A percentile compares a stretch with the other conserved stretches of the same genome.
phyloP scores from a whole-genome alignment of 768 basidiomycete genomes.

The Pulveroboletus frians region DNA sequence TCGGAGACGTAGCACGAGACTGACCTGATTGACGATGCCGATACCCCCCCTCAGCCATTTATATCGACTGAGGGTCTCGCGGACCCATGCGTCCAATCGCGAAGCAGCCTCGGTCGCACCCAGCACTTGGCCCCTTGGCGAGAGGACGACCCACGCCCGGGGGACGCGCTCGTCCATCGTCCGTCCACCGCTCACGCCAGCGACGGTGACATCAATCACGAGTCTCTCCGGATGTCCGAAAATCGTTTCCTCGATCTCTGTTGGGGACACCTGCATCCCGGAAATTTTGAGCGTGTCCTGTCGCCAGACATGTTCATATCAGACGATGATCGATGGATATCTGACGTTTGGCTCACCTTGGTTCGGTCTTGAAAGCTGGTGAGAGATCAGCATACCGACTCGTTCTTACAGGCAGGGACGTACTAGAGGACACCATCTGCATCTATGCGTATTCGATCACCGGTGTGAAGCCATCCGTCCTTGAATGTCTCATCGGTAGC shows the following conservation, averaged over 20 bases:
- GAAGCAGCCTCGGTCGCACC: constrained; percentile 39
- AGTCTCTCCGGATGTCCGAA: constrained; percentile 56
- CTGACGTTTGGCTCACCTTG: constrained; percentile 43
- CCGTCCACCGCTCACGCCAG: constrained; percentile 68
- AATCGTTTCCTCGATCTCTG: constrained; percentile 68
- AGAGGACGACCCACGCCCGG: constrained; percentile 74
- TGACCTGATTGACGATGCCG: constrained; percentile 56
- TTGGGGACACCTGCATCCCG: constrained; percentile 74
- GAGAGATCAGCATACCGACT: neutral
- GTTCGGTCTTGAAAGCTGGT: constrained; percentile 66
- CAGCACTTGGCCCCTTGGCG: constrained; percentile 44
- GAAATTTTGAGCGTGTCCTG: constrained; percentile 80
- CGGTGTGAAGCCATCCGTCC: constrained; percentile 71
- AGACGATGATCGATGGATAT: neutral
- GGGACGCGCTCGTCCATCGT: constrained; percentile 70
- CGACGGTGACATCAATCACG: constrained; percentile 63
- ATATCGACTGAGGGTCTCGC: constrained; percentile 61
- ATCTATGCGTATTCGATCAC: constrained; percentile 63
- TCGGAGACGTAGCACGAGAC: constrained; percentile 12
- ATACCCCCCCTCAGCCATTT: constrained; percentile 77
- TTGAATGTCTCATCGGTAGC: constrained; percentile 62
- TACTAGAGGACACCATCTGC: constrained; percentile 62
- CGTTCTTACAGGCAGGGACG: constrained; percentile 17
- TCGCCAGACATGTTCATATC: neutral
- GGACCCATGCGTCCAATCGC: constrained; percentile 56